Base-by-base conservation (phyloP, 2,329 filamentous ascomycete genomes). In the Orbilia brochopaga region DNA sequence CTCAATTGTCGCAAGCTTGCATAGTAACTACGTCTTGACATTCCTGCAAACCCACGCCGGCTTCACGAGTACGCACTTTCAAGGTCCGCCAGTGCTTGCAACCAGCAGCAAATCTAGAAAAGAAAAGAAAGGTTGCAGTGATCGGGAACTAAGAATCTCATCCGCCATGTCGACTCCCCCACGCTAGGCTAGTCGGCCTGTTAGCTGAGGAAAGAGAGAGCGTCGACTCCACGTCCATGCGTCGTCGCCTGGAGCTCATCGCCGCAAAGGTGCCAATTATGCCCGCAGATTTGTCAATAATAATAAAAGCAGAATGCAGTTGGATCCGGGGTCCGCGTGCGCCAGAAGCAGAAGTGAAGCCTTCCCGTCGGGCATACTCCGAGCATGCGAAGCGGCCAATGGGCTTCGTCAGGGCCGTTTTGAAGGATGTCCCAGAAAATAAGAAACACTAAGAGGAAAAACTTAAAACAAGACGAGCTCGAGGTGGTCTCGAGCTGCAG, bases 321-420 rank as follows among this genome's bases (percentile, higher is more conserved):
- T 69, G 37, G 62, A 59, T 54, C 52, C 63, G 63, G 55, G 62
- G 52, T 32, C 30, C 27, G 13, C 27, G 32, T 44, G 24, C 30
- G 40, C 24, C 61, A 52, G 44, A 65, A 58, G 19, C 30, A 52
- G 54, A 56, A 21, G 27, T 13, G 54, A 56, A 21, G 27, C 17
- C 42, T 23, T 24, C 10, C 35, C 58, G 52, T 72, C 67, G 67
- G 67, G 50, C 60, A 51, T 55, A 61, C 60, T 72, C 67, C 67
- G 67, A 65, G 60, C 52, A 13, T 21, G 60, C 56, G 50, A 61
- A 56, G 50, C 67, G 60, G 66, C 64, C 60, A 60, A 61, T 59
- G 53, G 30, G 55, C 60, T 58, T 37, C 51, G 11, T n/a, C 40
- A 51, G 23, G 44, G 44, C 8, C 19, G 44, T 4, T 42, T 15